Evolutionary conservation across 2,329 filamentous ascomycete genomes (phyloP), one percentile per base, ranked within the genome.

Genomic region (Pseudogymnoascus sp.): DNA sequence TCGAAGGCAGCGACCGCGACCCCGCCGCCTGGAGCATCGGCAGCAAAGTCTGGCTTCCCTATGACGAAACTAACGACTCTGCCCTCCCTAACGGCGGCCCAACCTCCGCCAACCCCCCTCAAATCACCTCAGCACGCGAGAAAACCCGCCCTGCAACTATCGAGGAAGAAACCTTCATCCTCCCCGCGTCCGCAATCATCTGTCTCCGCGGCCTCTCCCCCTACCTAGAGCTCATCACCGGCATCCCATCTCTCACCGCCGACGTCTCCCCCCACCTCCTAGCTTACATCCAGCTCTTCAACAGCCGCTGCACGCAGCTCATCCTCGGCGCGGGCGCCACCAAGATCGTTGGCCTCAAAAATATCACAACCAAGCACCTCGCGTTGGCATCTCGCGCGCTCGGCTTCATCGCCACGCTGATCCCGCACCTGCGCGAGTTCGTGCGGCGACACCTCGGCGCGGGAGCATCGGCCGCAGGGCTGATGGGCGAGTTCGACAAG

Each of bases 291-390:
- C 90, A 95, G 68, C 82, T 96, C 3, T 99, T 97, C 81, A 97
- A 99, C 75, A 97, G 92, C 2, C 88, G 95, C 19, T 93, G 93
- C 64, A 96, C 90, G n/a, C 95, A 99, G 74, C 83, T 99, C 64
- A 97, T 99, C 67, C 86, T 99, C 6, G 95, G 95, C 1, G 95
- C 95, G 1, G 95, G 95, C 4, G 95, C 95, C 3, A 97, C 91
- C 4, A 83, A 86, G 36, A 92, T 89, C 23, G 95, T 93, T 1
- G 93, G 93, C 0, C 80, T 99, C 19, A 96, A 92, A 74, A 97
- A 97, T 71, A 99, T 99, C 74, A 96, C 91, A 0, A 96, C 95
- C 0, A 95, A 95, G 70, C 93, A 99, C 76, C 83, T 99, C 1
- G 93, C 95, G 0, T 85, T 97, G 17, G 93, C 95, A 2, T 93